Evolutionary conservation across 2,329 filamentous ascomycete species (phyloP).

Genomic region (Cladosporium sp.): DNA sequence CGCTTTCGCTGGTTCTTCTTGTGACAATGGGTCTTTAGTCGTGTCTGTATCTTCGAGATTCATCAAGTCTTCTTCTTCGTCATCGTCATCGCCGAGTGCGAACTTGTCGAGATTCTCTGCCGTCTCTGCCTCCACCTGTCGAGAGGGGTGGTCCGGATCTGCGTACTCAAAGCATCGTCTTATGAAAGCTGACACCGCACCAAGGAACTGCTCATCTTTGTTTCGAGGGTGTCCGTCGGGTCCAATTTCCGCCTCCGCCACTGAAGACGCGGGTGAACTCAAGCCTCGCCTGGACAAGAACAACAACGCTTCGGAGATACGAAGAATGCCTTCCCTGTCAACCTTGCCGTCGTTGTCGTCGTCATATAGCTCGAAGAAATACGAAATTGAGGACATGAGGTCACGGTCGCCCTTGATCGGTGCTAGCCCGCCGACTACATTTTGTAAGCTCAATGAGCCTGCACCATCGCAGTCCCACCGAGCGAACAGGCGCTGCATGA

Average conservation of each 20-base stretch:
- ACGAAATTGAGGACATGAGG: conserved; percentile 96
- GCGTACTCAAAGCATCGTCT: conserved; percentile 96
- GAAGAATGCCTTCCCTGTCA: conserved; percentile 87
- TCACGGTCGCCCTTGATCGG: conserved; percentile 89
- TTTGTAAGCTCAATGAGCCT: conserved; percentile 77
- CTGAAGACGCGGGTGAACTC: conserved; percentile 60
- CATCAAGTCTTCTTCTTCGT: conserved; percentile 49
- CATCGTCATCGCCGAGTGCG: conserved; percentile 65
- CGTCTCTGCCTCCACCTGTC: conserved; percentile 25
- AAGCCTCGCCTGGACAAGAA: conserved; percentile 89
- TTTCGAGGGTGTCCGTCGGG: conserved; percentile 39
- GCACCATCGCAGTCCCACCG: conserved; percentile 80
- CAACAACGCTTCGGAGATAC: conserved; percentile 88
- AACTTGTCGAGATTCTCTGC: conserved; percentile 56
- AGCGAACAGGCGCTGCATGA: conserved; percentile 79
- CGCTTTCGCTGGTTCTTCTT: conserved; percentile 6
- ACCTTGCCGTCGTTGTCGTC: conserved; percentile 87
- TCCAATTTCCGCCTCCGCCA: conserved; percentile 25
- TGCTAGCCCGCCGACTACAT: conserved; percentile 86
- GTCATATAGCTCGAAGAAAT: conserved; percentile 97
- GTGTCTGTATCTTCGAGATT: conserved; percentile 47
- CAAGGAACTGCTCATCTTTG: conserved; percentile 82
- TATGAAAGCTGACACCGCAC: conserved; percentile 93
- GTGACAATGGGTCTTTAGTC: conserved; percentile 1
- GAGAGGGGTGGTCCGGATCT: conserved; percentile 65